Evolutionary conservation across 805 yeast species (phyloP), one percentile per base, ranked within the genome.

Genomic region (Nakazawaea ishiwadae): DNA sequence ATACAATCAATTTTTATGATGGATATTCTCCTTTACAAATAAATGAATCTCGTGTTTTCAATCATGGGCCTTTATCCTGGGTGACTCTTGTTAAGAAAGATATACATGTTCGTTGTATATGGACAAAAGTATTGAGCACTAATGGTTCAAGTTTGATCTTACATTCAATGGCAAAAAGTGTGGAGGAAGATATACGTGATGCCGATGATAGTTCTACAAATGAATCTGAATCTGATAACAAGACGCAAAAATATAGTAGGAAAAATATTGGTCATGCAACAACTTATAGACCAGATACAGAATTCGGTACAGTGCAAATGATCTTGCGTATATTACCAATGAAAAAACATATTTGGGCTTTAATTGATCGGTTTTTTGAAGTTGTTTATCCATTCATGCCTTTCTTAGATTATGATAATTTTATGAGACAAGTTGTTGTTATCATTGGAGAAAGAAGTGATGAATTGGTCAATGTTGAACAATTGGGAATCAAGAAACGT

Each of bases 21-120:
- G 74, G 73, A 1, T 64, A 63, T 48, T 48, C 66, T 2, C 71
- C 82, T 0, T 60, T 74, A 42, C 57, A 67, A 37, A 45, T 65
- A 15, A 63, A 61, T 23, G 68, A 63, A 36, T 59, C 68, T 3
- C 55, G 77, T 33, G 58, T 71, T 24, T 64, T 65, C 45, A 68
- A 69, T 48, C 71, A 66, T 53, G 84, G 82, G 1, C 77, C 82
- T 0, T 63, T 75, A 29, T 57, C 80, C 0, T 71, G 79, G 71
- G 48, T 71, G 4, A 59, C 81, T 0, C 42, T 72, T 18, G 57
- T 78, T 39, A 65, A 66, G 43, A 74, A 66, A 47, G 84, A 79
- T 55, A 60, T 59, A 35, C 59, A 59, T 50, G 35, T 66, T 42
- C 48, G 53, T 14, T 56, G 63, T 3, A 46, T 66, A 14, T 65